Evolutionary conservation across 129 eudicot genomes (phyloP), one percentile per base, ranked within the genome.

Genomic region (Smallanthus sonchifolius): DNA sequence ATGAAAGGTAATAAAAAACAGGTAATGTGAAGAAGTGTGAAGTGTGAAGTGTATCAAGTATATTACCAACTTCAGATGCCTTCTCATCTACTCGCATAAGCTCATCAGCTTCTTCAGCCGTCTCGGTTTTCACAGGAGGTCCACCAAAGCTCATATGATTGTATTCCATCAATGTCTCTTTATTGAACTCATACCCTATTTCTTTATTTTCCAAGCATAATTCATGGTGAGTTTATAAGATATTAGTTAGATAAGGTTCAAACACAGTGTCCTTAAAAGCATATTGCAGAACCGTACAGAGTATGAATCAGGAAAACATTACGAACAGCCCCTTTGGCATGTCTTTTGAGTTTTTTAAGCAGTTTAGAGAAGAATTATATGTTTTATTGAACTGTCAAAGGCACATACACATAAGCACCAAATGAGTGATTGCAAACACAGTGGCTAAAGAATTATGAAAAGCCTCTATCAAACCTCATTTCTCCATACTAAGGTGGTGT

Each of bases 121-220:
- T 84, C 28, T 80, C 74, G 0, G 86, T 72, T 38, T 80, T 83
- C 37, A 90, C 90, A 49, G 98, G 95, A 17, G 98, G 96, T 64
- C 96, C 98, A 70, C 98, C 96, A 81, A 87, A 89, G 81, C 89
- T 87, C 98, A 87, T 92, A 81, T 87, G 96, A 77, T 92, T 85
- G 77, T 92, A 92, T 48, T 83, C 87, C 84, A 74, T 75, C 68
- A 92, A 79, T 13, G 83, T 77, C 30, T 76, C 80, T 75, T 76
- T 87, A 73, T 92, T 92, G 67, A 92, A 92, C 42, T 83, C 87
- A 56, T 89, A 89, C 38, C 91, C 96, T 19, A 72, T 42, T 75
- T 87, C 96, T 89, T 65, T 7, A 74, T 69, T 64, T 64, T 79
- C 87, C 83, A 80, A 64, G 51, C 16, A 51, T 56, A 60, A 34